Percentiles rank a stretch among this genome's conserved stretches.
phyloP scores from a whole-genome alignment of 2,329 filamentous ascomycete genomes.

The Xylariaceae sp. region DNA sequence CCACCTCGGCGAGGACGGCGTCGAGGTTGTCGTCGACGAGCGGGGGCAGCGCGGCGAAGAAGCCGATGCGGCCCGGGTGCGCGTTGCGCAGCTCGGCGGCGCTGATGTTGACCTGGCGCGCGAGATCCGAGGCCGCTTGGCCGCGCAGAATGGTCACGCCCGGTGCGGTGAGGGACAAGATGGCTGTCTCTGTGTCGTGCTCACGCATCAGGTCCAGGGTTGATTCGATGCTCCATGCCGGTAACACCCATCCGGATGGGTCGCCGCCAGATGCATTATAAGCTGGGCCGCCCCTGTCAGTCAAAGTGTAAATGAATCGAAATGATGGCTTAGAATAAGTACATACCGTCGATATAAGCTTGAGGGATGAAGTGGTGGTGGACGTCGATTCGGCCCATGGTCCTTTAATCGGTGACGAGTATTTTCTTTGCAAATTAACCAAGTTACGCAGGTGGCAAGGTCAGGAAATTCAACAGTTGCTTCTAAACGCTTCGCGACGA shows the following conservation, averaged over 20 bases:
- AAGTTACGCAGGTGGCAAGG: too few species aligned
- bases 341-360: conserved; percentile 12
- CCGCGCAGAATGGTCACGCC: conserved; percentile 10
- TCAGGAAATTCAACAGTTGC: conserved; percentile 1
- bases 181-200: conserved; percentile 4
- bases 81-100: conserved; percentile 29
- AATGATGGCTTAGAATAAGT: background rate
- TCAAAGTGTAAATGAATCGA: background rate
- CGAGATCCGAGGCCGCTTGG: conserved; percentile 8
- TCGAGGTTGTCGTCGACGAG: conserved; percentile 31
- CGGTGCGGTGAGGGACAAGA: conserved; percentile 17
- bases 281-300: background rate
- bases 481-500: background rate
- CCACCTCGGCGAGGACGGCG: conserved; percentile 32
- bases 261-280: conserved; percentile 14
- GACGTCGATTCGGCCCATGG: conserved; percentile 19
- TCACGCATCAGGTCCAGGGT: conserved; percentile 9
- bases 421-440: too few species aligned
- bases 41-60: conserved; percentile 31
- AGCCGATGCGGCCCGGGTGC: conserved; percentile 28
- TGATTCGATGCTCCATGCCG: conserved; percentile 13
- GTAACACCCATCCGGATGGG: conserved; percentile 16
- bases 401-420: too few species aligned
- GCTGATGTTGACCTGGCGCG: conserved; percentile 30
- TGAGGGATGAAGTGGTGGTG: conserved; percentile 18